phyloP scores from a whole-genome alignment of 257 asterid species.

The Linderniella brevidens region DNA sequence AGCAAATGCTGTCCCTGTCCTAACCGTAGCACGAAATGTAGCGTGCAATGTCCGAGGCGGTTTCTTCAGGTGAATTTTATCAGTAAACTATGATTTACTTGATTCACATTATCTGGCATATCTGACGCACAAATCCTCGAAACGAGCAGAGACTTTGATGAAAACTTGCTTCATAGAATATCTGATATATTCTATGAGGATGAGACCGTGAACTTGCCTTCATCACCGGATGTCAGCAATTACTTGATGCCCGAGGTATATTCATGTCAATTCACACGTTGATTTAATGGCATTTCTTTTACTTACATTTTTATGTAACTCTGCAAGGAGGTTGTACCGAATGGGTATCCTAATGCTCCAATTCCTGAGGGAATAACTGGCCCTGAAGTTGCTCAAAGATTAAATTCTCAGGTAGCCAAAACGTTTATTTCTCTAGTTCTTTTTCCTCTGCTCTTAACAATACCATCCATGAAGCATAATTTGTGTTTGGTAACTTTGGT shows the following conservation, averaged over 20 bases:
- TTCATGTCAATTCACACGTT: no score
- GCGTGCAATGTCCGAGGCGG: conserved; percentile 97
- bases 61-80: conserved; percentile 68
- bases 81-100: neutral
- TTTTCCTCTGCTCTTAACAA: no score
- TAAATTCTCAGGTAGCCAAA: conserved; percentile 33
- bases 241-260: conserved; percentile 91
- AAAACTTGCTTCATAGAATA: conserved; percentile 42
- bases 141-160: conserved; percentile 83
- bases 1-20: conserved; percentile 82
- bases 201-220: conserved; percentile 61
- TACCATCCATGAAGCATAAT: no score
- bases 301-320: no score
- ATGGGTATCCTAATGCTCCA: conserved; percentile 50
- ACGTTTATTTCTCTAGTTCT: no score
- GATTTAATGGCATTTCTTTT: no score
- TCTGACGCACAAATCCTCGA: no score
- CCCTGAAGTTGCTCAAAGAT: conserved; percentile 54
- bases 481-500: no score
- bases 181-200: conserved; percentile 66
- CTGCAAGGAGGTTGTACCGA: no score
- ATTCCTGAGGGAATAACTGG: conserved; percentile 70
- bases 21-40: conserved; percentile 96
- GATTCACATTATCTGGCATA: neutral
- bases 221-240: conserved; percentile 90